Conservation (phyloP, 1,139 yeast genomes). For the Saccharomyces hybrid region DNA sequence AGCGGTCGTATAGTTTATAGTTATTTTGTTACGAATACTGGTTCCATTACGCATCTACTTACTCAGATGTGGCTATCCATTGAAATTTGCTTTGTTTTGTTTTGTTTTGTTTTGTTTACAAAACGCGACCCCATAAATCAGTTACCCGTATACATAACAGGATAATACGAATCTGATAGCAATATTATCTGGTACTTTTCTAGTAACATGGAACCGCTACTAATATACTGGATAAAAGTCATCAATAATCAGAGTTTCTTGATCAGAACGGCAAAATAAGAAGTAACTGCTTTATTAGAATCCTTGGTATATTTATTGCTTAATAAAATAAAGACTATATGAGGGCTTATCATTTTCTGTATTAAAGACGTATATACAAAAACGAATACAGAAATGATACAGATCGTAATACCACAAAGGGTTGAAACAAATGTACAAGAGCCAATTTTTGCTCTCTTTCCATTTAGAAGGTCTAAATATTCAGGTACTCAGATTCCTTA, state of each 20-base stretch:
- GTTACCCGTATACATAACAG: neutral
- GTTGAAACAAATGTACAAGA: too few relatives aligned
- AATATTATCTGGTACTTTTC: too few relatives aligned
- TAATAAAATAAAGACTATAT: neutral
- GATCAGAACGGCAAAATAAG: too few relatives aligned
- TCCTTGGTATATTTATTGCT: too few relatives aligned
- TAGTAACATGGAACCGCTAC: too few relatives aligned
- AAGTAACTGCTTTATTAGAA: too few relatives aligned
- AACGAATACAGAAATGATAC: too few relatives aligned
- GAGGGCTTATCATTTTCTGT: neutral
- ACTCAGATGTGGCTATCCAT: neutral
- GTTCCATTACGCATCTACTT: neutral
- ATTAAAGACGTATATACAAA: neutral
- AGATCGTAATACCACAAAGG: too few relatives aligned
- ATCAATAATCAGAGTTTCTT: too few relatives aligned
- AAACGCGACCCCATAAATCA: neutral
- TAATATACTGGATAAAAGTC: too few relatives aligned
- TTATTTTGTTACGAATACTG: neutral
- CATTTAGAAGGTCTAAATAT: neutral
- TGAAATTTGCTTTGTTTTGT: neutral
- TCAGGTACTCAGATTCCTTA: slow-evolving; percentile 33
- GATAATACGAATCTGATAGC: too few relatives aligned
- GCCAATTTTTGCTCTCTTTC: too few relatives aligned
- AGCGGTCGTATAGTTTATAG: neutral
- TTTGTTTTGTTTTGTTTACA: slow-evolving; percentile 3